Base-by-base conservation (phyloP, 306 rosid species). In the Ceratonia siliqua region DNA sequence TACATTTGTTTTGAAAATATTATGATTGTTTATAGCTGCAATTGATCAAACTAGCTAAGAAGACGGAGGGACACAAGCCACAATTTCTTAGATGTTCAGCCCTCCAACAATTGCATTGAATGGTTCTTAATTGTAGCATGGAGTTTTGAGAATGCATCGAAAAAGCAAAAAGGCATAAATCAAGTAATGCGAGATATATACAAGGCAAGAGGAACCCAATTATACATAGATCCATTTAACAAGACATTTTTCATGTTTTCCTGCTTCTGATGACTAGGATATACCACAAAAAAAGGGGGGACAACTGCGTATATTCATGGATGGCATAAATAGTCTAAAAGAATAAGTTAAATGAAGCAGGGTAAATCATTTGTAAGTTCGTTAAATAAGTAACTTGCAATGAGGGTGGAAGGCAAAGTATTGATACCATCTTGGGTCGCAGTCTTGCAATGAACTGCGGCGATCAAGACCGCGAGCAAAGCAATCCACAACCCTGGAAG, bases 401-500 rank as follows among this genome's bases (percentile, higher is more conserved):
- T n/a, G 42, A n/a, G 18, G 56, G 8, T 8, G 22, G 24, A 21
- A 18, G 22, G 30, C 9, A 3, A 66, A 27, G 72, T 30, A 18
- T 50, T 14, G 33, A 45, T 78, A 79, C 85, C 87, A 71, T 83
- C 87, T 45, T 79, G 54, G 59, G 87, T 71, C 73, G 54, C 21
- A 11, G 87, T 83, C 81, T 79, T 75, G 84, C 79, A 71, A 58
- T 50, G 87, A 54, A 86, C 91, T 77, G 12, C 69, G 33, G 81
- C 20, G 73, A 79, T 68, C 42, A 79, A 75, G 68, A 85, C 71
- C 61, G 79, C 90, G 33, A 74, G 85, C 52, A 84, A 63, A 74
- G 85, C 73, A 80, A 82, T 67, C 93, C 88, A 90, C 83, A 87
- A 81, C 82, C 85, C 75, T 52, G 79, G 56, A 77, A 85, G 73